These are phyloP conservation scores for Yamadazyma atlantica DNA, from an alignment of 1,139 yeast genomes.

Conservation along the genomic window DNA sequence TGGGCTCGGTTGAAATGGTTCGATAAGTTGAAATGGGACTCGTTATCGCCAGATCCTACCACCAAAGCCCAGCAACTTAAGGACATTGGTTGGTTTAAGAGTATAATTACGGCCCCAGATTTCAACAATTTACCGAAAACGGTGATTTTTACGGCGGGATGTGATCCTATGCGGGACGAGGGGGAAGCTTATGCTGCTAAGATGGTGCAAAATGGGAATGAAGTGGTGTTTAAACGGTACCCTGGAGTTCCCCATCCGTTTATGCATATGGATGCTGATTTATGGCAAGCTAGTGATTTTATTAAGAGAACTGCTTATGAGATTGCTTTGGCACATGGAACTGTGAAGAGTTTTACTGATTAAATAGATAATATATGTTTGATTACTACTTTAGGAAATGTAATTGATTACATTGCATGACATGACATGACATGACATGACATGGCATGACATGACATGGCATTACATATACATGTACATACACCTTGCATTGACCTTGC, in stretches of 20 bases:
- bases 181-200: constrained; percentile 44
- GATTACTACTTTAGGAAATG: too few relatives aligned
- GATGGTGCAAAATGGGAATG: constrained; percentile 35
- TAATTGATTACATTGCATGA: too few relatives aligned
- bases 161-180: constrained; percentile 47
- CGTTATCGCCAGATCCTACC: constrained; percentile 34
- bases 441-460: too few relatives aligned
- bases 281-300: constrained; percentile 30
- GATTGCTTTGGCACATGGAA: constrained; percentile 17
- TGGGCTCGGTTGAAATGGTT: constrained; percentile 28
- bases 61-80: constrained; percentile 41
- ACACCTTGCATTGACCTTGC: too few relatives aligned
- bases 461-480: too few relatives aligned
- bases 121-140: constrained; percentile 43
- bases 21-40: constrained; percentile 23
- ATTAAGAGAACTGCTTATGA: constrained; percentile 20
- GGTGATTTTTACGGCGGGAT: constrained; percentile 43
- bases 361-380: not conserved
- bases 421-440: too few relatives aligned
- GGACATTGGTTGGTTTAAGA: constrained; percentile 27
- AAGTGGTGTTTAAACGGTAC: constrained; percentile 33
- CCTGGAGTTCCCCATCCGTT: constrained; percentile 50
- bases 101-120: constrained; percentile 47
- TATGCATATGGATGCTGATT: constrained; percentile 46
- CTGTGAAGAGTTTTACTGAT: constrained; percentile 8